Evolutionary conservation across 2,329 filamentous ascomycete species (phyloP).

Genomic region (Sphaerulina populicola): DNA sequence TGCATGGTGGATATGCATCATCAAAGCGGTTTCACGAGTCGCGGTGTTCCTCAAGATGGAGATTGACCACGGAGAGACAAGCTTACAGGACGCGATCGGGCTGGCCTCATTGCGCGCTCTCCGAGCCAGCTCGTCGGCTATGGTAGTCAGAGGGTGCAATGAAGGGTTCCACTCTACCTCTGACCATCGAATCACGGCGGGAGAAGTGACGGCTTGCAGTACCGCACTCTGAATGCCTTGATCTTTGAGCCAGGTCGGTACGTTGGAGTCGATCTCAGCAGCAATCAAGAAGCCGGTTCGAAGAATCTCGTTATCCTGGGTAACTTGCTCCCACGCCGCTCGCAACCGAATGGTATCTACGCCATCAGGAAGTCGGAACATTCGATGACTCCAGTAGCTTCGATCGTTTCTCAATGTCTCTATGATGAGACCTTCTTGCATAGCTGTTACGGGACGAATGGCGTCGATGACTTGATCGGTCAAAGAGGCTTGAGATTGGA

Average conservation of each 20-base stretch:
- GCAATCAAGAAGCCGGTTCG: neutral
- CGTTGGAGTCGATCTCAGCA: neutral
- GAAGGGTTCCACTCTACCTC: neutral
- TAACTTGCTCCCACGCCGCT: neutral
- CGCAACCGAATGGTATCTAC: neutral
- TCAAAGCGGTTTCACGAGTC: neutral
- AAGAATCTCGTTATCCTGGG: neutral
- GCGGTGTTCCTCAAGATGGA: neutral
- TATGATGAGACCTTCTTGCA: constrained; percentile 3
- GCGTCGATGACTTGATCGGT: neutral
- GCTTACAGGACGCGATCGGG: neutral
- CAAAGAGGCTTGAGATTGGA: neutral
- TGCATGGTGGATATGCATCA: neutral
- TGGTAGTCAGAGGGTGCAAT: neutral
- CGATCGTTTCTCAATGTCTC: constrained; percentile 4
- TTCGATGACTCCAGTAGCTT: constrained; percentile 7
- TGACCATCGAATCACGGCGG: neutral
- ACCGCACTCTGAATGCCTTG: neutral
- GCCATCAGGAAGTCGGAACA: neutral
- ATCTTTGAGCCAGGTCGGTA: neutral
- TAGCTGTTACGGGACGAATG: neutral
- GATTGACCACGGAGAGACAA: neutral
- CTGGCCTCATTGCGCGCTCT: neutral
- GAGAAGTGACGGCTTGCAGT: neutral
- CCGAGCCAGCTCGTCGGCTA: neutral